Percentiles rank a stretch among this genome's conserved stretches.
These are phyloP conservation scores for Xylariaceae sp. DNA, from an alignment of 2,329 filamentous ascomycete species.

Conservation along the genomic window DNA sequence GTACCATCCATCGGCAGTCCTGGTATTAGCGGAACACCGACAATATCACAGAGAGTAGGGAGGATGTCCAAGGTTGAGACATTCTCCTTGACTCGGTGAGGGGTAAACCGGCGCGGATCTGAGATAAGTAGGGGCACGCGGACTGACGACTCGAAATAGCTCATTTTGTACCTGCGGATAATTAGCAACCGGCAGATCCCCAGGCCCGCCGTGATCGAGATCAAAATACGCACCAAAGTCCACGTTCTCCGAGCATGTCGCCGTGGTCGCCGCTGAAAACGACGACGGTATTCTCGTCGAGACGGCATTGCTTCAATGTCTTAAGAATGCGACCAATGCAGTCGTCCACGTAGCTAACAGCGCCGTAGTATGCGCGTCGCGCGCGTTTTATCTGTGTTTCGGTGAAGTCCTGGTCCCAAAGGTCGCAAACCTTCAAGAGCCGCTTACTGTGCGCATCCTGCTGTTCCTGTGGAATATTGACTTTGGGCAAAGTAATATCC, in stretches of 20 bases:
- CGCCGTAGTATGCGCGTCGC: conserved; percentile 83
- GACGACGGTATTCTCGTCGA: conserved; percentile 82
- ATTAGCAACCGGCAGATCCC: conserved; percentile 2
- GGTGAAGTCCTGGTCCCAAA: conserved; percentile 77
- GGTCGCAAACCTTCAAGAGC: conserved; percentile 77
- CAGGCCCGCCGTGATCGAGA: neutral
- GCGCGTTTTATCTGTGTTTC: conserved; percentile 83
- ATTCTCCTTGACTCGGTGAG: conserved; percentile 72
- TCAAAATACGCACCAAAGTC: conserved; percentile 56
- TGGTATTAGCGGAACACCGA: conserved; percentile 62
- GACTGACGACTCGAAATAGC: conserved; percentile 86
- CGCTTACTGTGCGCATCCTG: conserved; percentile 85
- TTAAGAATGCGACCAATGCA: conserved; percentile 78
- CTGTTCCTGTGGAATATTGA: conserved; percentile 71
- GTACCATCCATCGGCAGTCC: conserved; percentile 80
- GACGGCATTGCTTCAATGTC: conserved; percentile 69
- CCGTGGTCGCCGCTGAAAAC: conserved; percentile 93
- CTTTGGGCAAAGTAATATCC: conserved; percentile 76
- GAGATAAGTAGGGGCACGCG: conserved; percentile 83
- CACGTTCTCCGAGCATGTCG: conserved; percentile 91
- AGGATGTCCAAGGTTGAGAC: conserved; percentile 89
- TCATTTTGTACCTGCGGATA: conserved; percentile 71
- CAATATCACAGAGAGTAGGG: conserved; percentile 80
- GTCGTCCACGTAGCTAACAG: conserved; percentile 90
- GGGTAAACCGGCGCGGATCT: conserved; percentile 67